These are phyloP conservation scores for Teratosphaeria nubilosa DNA, from an alignment of 2,329 filamentous ascomycete species.

Conservation along the genomic window DNA sequence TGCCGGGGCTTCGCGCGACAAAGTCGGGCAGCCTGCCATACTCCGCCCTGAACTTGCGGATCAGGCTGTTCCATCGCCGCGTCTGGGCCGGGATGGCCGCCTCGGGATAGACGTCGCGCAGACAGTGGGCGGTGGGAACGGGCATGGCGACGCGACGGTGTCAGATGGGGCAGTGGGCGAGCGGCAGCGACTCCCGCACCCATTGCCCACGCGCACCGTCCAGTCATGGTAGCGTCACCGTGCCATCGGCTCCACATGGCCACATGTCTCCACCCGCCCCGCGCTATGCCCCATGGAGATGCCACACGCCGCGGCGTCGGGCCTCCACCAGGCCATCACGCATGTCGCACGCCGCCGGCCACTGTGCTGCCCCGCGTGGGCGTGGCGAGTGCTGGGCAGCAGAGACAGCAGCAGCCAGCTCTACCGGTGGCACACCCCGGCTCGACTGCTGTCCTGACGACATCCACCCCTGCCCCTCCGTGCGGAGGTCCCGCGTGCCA, in stretches of 20 bases:
- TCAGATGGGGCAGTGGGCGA: neutral
- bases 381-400: too few relatives aligned
- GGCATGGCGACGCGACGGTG: constrained; percentile 16
- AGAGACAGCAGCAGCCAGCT: too few relatives aligned
- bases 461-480: too few relatives aligned
- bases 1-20: constrained; percentile 78
- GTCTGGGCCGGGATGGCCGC: constrained; percentile 59
- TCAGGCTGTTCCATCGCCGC: constrained; percentile 64
- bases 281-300: neutral
- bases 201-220: too few relatives aligned
- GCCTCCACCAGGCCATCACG: too few relatives aligned
- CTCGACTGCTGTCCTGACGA: too few relatives aligned
- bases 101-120: constrained; percentile 74
- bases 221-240: too few relatives aligned
- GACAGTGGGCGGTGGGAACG: constrained; percentile 65
- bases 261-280: neutral
- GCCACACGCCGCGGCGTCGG: neutral
- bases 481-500: too few relatives aligned
- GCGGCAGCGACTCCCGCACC: too few relatives aligned
- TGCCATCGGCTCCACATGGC: neutral
- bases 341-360: too few relatives aligned
- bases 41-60: constrained; percentile 57
- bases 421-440: too few relatives aligned
- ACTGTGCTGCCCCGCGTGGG: too few relatives aligned
- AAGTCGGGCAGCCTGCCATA: constrained; percentile 69